A percentile compares a stretch with the other conserved stretches of the same genome.
Evolutionary conservation across 176 grass and related monocot genomes (phyloP).

Genomic region (Olyra latifolia): DNA sequence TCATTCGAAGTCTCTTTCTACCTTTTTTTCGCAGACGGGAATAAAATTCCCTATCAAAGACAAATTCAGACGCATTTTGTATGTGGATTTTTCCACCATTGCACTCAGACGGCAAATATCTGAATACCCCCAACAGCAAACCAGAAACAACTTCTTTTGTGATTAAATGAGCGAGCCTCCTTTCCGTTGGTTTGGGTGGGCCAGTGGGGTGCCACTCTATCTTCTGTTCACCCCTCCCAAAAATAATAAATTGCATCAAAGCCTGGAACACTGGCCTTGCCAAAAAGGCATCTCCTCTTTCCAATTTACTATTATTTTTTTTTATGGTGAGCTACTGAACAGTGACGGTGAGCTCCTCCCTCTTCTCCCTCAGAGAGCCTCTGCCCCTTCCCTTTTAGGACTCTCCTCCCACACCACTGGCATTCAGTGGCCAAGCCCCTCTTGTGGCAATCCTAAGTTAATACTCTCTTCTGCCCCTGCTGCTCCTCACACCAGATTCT

Average conservation of each 20-base stretch:
- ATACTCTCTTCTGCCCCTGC: neutral
- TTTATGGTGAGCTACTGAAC: neutral
- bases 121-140: no score
- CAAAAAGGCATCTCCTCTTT: constrained; percentile 15
- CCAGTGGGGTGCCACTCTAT: neutral
- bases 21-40: no score
- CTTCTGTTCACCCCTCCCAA: neutral
- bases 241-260: constrained; percentile 4
- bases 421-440: neutral
- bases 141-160: neutral
- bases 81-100: no score
- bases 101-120: no score
- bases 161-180: neutral
- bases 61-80: no score
- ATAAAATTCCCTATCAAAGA: no score
- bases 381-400: neutral
- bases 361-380: neutral
- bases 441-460: constrained; percentile 40
- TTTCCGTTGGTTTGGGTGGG: neutral
- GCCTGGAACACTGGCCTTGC: constrained; percentile 6
- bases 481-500: constrained; percentile 23
- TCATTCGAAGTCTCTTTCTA: no score
- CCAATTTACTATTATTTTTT: no score
- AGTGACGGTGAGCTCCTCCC: no score
- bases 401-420: neutral